Evolutionary conservation across 106 monocot species (phyloP), one percentile per base, ranked within the genome.

Genomic region (Dendrobium catenatum): DNA sequence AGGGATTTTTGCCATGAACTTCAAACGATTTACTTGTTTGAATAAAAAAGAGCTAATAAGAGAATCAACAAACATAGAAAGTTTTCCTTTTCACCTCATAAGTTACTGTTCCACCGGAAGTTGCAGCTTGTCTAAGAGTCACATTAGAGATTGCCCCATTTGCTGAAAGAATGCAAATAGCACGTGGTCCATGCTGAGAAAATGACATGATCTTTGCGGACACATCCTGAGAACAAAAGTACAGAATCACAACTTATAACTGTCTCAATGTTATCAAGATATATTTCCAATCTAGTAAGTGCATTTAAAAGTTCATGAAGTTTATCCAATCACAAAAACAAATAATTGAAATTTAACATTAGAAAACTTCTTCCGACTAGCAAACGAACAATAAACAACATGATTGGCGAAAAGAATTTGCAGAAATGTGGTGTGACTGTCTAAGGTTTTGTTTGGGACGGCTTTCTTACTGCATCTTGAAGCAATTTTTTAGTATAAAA

Each of bases 131-230:
- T 18, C 90, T 85, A 77, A 93, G 86, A 54, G 93, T 93, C 26
- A 93, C 93, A 88, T 93, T 93, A 51, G 93, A 90, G 61, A 93
- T 88, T 10, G 90, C 85, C 77, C 93, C 93, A 81, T 90, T 93
- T 37, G 93, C 93, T 16, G 90, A 90, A 43, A 93, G 80, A 78
- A 93, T 87, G 82, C 93, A 93, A 16, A 93, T 81, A 42, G 88
- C 90, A 46, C 88, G 88, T 11, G 92, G 86, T 59, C 90, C 90
- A 75, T 90, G 81, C 72, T 93, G 90, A 68, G 89, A 88, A 85
- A 88, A 93, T 48, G 93, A 90, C 90, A 93, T 93, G 76, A 93
- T 93, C 78, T 88, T 93, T 80, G 93, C 81, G 44, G 90, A 88
- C n/a, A 93, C 85, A 86, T 93, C 93, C 93, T 93, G 84, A 5